Percentiles rank a stretch among this genome's conserved stretches.
These are phyloP conservation scores for Leccinum subtestaceum DNA, from an alignment of 768 basidiomycete species.

Conservation along the genomic window DNA sequence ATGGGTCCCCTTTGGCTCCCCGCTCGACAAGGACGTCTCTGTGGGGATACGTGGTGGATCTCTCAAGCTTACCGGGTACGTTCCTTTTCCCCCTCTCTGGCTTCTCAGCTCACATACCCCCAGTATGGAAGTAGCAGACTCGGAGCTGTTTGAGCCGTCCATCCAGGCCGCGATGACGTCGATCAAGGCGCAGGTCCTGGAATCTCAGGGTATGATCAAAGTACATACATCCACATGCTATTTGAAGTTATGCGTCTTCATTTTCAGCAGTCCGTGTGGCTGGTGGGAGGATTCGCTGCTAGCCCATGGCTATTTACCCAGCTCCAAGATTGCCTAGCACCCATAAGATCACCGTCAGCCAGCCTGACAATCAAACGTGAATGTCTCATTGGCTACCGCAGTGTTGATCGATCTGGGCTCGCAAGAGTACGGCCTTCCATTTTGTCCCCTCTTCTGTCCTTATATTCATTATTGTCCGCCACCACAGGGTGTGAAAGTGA, in stretches of 20 bases:
- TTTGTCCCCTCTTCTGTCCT: background rate
- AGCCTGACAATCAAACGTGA: conserved; percentile 80
- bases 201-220: conserved; percentile 64
- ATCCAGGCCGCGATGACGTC: conserved; percentile 68
- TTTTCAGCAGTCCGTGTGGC: conserved; percentile 63
- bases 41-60: no score
- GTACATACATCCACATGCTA: conserved; percentile 31
- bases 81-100: conserved; percentile 17
- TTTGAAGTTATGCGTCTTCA: conserved; percentile 6
- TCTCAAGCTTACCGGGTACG: conserved; percentile 44
- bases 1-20: conserved; percentile 71
- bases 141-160: conserved; percentile 77
- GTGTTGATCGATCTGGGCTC: conserved; percentile 27
- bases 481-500: conserved; percentile 64
- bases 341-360: conserved; percentile 59
- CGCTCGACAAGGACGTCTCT: no score
- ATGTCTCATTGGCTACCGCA: conserved; percentile 20
- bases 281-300: conserved; percentile 82
- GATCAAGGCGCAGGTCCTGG: conserved; percentile 69
- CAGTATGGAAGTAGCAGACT: conserved; percentile 54
- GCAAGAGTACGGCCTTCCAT: conserved; percentile 48
- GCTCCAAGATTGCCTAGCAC: conserved; percentile 63
- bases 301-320: conserved; percentile 79
- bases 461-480: conserved; percentile 7
- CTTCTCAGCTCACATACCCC: conserved; percentile 2